Base-by-base conservation (phyloP, 805 yeast genomes). In the Metschnikowia dekortorum region DNA sequence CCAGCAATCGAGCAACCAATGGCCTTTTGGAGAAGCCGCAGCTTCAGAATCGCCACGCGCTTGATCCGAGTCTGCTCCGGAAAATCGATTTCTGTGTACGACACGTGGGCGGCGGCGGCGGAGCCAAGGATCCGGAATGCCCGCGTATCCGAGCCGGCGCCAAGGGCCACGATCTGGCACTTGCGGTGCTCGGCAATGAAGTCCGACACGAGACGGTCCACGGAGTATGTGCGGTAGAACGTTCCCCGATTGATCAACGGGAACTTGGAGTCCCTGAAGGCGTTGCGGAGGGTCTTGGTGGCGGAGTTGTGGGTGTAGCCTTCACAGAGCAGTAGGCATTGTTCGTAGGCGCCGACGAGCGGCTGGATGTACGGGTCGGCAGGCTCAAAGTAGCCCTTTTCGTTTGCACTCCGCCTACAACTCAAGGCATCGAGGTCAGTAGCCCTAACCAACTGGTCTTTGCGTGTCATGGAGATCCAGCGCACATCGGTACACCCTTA, bases 121-220 rank as follows among this genome's bases (percentile, higher is more conserved):
- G 63, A 42, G 6, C 68, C 60, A 38, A 86, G 63, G 13, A 82
- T 53, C 8, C 71, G 64, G 61, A 87, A 85, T 13, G 79, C 75
- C 47, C 92, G 63, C 0, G 94, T 85, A 59, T 87, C 95, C 13
- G 88, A 84, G 5, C 95, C 95, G 2, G 91, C 84, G 0, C 95
- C 95, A n/a, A 87, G 61, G 0, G 89, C 84, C 1, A 87, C 67
- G 13, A 87, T 75, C 60, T 85, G 85, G 42, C 79, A 66, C 18
- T 48, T 40, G 42, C 49, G 52, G 50, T 69, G 62, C 3, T 54
- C 54, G 32, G 32, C 41, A 2, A 82, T 43, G 53, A 82, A 83
- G 18, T 62, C 58, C 2, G 71, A 62, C 2, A 83, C 64, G 0
- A 80, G 66, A 7, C 59, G 18, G 59, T 84, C 82, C 29, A 85